Base-by-base conservation (phyloP, 768 basidiomycete species). In the Termitomyces heimii region DNA sequence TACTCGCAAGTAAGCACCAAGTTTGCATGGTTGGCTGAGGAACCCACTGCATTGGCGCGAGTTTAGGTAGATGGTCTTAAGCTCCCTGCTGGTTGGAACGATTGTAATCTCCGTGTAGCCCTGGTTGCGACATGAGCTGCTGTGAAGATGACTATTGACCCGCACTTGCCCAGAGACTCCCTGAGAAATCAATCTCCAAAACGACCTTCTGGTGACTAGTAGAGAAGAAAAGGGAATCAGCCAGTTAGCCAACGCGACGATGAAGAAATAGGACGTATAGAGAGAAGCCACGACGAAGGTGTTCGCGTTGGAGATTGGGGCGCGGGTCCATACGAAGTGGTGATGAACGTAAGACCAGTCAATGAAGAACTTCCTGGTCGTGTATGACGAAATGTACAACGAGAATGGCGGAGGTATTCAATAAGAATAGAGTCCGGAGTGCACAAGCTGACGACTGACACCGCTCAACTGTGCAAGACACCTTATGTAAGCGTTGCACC, bases 161-260 rank as follows among this genome's bases (percentile, higher is more conserved):
- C 43, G 53, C 34, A 68, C 84, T 62, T 74, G 91, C 94, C 82
- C 89, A 89, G 65, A 94, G 79, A 67, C 79, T 79, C 22, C 96
- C 96, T 8, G 87, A 81, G 70, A 97, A 94, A 77, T 95, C 92
- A 60, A 98, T 85, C 75, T 96, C 93, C 63, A 98, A 77, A 60
- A 92, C 90, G 51, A 97, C 94, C 70, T 93, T 93, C 82, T 98
- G 96, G 75, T 96, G 91, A 74, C 89, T 92, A 86, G 88, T 93
- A 85, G 70, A 86, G 70, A 84, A 71, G 65, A 68, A 65, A 70
- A 60, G 4, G 63, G 70, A 76, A 69, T 83, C 82, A 81, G 74
- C 65, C 70, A 54, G 54, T 50, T 39, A 51, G 52, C 46, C 32
- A 56, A 61, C 56, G 54, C 46, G 56, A 58, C 70, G 57, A 35